Conservation (phyloP, 495 filamentous ascomycete species). For the Tuber indicum region DNA sequence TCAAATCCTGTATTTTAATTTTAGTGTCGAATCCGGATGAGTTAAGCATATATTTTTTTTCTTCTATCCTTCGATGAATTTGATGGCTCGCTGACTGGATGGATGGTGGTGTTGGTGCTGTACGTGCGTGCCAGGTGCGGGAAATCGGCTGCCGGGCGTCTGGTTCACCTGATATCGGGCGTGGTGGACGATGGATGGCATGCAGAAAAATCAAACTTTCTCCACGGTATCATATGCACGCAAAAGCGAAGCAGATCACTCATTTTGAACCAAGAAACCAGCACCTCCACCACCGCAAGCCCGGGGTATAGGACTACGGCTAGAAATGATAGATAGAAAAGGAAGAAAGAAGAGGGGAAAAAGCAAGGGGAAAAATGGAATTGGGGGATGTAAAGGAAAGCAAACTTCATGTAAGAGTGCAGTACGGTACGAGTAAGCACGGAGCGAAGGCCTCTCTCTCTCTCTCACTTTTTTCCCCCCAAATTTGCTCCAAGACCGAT, state of each 20-base stretch:
- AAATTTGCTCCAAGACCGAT: not conserved
- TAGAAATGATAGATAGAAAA: not conserved
- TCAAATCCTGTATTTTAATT: not conserved
- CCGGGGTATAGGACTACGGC: not conserved
- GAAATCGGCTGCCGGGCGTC: not conserved
- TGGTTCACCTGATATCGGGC: not conserved
- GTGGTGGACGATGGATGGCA: not conserved
- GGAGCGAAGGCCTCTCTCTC: not conserved
- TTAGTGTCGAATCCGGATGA: not conserved
- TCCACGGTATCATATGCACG: not conserved
- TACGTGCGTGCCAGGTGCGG: not conserved
- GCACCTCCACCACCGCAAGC: not conserved
- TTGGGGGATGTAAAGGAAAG: not conserved
- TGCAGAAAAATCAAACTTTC: slow-evolving; percentile 1
- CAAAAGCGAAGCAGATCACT: slow-evolving; percentile 1
- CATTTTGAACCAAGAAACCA: slow-evolving; percentile 3
- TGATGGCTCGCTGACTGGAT: not conserved
- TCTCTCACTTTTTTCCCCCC: too few relatives aligned
- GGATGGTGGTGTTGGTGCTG: not conserved
- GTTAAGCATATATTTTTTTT: not conserved
- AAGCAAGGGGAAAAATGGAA: not conserved
- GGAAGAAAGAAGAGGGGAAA: not conserved
- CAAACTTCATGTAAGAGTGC: not conserved
- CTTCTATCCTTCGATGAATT: not conserved
- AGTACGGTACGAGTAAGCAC: not conserved